Evolutionary conservation across 305 asterid genomes (phyloP).

Genomic region (Vinca major): DNA sequence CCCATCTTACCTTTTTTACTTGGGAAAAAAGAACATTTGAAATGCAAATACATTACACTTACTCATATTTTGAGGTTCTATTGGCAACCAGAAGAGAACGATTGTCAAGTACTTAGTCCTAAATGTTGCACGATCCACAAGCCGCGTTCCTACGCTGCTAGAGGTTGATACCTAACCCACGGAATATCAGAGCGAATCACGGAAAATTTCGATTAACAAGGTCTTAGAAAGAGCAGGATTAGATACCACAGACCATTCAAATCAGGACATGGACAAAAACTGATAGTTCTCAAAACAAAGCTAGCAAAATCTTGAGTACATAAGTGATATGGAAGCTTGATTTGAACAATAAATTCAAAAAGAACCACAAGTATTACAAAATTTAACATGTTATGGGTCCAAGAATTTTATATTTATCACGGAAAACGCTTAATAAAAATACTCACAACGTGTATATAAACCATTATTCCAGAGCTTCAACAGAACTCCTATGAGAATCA

Average conservation of each 20-base stretch:
- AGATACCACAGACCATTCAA: not conserved
- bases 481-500: not conserved
- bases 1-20: no score
- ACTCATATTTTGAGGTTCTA: not conserved
- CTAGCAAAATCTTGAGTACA: not conserved
- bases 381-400: not conserved
- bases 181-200: not conserved
- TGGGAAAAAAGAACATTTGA: no score
- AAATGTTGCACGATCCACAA: not conserved
- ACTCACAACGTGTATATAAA: no score
- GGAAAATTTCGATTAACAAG: not conserved
- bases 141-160: not conserved
- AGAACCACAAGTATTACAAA: not conserved
- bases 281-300: not conserved
- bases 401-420: not conserved
- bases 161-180: not conserved
- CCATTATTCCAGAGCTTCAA: slow-evolving; percentile 7
- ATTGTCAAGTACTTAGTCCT: not conserved
- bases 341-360: not conserved
- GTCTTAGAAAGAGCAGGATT: not conserved
- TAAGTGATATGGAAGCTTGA: not conserved
- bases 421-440: no score
- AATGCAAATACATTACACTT: not conserved
- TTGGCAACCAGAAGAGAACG: not conserved
- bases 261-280: not conserved